Percentiles rank a stretch among this genome's conserved stretches.
Evolutionary conservation across 345 rosid species (phyloP).

Genomic region (Pistacia atlantica): DNA sequence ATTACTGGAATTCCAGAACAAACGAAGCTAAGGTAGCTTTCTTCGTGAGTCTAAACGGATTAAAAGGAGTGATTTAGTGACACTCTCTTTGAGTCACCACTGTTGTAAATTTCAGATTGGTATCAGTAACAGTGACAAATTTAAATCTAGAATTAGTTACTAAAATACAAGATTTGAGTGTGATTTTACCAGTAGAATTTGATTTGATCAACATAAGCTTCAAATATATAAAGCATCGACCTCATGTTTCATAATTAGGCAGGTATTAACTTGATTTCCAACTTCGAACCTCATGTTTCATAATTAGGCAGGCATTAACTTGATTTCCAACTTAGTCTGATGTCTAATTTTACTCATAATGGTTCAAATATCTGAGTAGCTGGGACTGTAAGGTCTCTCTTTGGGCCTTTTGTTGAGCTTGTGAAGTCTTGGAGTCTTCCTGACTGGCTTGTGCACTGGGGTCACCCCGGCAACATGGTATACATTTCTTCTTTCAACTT

Average conservation of each 20-base stretch:
- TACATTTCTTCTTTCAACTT: slow-evolving; percentile 16
- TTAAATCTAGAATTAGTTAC: too few relatives aligned
- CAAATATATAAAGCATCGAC: neutral
- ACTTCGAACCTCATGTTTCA: neutral
- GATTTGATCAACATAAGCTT: neutral
- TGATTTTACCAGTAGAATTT: neutral
- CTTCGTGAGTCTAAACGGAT: too few relatives aligned
- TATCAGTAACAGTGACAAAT: too few relatives aligned
- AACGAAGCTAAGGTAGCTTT: too few relatives aligned
- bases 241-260: neutral
- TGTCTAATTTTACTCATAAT: neutral
- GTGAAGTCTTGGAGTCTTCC: slow-evolving; percentile 79
- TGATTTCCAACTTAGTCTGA: neutral
- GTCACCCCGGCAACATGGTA: slow-evolving; percentile 94
- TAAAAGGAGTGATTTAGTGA: too few relatives aligned
- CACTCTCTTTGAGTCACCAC: too few relatives aligned
- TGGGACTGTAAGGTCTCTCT: slow-evolving; percentile 61
- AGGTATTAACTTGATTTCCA: neutral
- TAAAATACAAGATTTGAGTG: too few relatives aligned
- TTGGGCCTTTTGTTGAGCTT: slow-evolving; percentile 79
- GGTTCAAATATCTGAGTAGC: slow-evolving; percentile 43
- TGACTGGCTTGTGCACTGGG: slow-evolving; percentile 96
- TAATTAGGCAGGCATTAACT: neutral
- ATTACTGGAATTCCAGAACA: too few relatives aligned
- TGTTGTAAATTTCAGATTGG: too few relatives aligned